Base-by-base conservation (phyloP, 2,329 filamentous ascomycete genomes). In the Elsinoe ampelina region DNA sequence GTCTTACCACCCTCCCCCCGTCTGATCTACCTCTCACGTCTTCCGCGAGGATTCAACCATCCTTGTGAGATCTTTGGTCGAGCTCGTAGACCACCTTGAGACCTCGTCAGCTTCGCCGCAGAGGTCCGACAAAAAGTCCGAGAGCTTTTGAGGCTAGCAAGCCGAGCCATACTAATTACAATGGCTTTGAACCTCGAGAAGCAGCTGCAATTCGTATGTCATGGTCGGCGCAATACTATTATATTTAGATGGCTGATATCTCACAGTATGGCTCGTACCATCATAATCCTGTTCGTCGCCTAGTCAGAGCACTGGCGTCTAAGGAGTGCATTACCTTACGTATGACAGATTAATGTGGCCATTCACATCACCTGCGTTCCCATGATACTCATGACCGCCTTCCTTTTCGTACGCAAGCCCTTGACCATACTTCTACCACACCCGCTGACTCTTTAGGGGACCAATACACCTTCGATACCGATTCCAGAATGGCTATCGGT, bases 321-420 rank as follows among this genome's bases (percentile, higher is more conserved):
- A 30, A 30, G 5, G 7, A 30, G 7, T 32, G 52, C 19, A n/a
- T 17, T 22, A 10, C 51, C 26, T 58, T 30, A 20, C n/a, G 15
- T 59, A 7, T 60, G 38, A 57, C 64, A 85, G 82, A 76, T 87
- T 72, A 93, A 93, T 69, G 74, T 91, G 59, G 78, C 77, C 62
- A 91, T 93, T 67, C 88, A 93, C 70, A 85, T 90, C 74, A 75
- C 82, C 58, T 92, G 86, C 68, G 87, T 93, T 57, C 88, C 88
- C 43, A 71, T 87, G 56, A 86, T 93, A 58, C 72, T 92, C 55
- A 77, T 87, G 67, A 84, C 86, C 2, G 80, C 76, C 38, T 84
- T 92, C 66, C 76, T 85, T 58, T 77, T 92, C 67, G 87, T 91
- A 80, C 63, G 83, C 68, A 6, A 41, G 26, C 17, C 12, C 19